Evolutionary conservation across 441 rosid species (phyloP).

Genomic region (Eruca vesicaria): DNA sequence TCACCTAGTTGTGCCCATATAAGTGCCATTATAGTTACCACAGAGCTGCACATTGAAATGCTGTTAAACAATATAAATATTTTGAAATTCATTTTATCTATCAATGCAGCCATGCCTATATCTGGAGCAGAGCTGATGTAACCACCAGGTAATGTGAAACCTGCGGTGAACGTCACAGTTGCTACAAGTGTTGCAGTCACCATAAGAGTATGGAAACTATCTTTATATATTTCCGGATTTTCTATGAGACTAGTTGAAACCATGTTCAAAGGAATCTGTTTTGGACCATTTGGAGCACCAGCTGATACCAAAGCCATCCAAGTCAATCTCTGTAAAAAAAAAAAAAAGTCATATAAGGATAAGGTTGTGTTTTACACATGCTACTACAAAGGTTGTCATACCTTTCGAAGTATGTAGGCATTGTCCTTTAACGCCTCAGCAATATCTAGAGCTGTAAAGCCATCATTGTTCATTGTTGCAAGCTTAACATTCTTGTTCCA

Average conservation of each 20-base stretch:
- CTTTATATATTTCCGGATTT: neutral
- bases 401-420: neutral
- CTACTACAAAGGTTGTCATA: neutral
- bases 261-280: neutral
- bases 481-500: neutral
- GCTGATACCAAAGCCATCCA: neutral
- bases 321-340: neutral
- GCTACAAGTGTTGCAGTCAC: slow-evolving; percentile 19
- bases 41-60: neutral
- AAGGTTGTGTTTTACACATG: neutral
- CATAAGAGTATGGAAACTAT: slow-evolving; percentile 4
- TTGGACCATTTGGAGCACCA: neutral
- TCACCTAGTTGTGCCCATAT: neutral
- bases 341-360: neutral
- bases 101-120: slow-evolving; percentile 13
- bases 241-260: neutral
- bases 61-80: neutral
- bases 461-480: neutral
- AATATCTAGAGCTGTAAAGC: neutral
- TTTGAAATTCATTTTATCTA: neutral
- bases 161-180: slow-evolving; percentile 23
- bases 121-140: slow-evolving; percentile 8
- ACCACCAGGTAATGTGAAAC: slow-evolving; percentile 33
- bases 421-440: neutral
- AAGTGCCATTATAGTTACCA: neutral